Percentiles rank a stretch among this genome's conserved stretches.
These are phyloP conservation scores for Sherardia arvensis DNA, from an alignment of 257 asterid genomes.

Conservation along the genomic window DNA sequence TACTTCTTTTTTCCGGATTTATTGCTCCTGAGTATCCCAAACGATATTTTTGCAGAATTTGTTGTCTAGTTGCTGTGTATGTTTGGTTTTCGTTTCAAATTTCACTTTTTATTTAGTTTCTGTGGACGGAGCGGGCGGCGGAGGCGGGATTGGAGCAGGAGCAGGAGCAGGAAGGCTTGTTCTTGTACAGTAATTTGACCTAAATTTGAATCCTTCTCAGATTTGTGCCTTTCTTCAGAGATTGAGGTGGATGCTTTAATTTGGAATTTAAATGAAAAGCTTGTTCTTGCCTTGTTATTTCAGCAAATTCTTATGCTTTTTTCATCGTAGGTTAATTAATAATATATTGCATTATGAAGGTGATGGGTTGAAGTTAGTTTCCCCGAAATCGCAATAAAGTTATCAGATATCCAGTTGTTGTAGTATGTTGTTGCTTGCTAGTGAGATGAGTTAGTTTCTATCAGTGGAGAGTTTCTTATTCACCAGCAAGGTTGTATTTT, in stretches of 20 bases:
- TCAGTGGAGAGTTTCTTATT: not conserved
- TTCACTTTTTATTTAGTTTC: too few relatives aligned
- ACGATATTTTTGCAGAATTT: too few relatives aligned
- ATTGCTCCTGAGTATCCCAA: too few relatives aligned
- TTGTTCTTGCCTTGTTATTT: not conserved
- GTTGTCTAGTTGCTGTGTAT: too few relatives aligned
- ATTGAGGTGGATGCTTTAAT: constrained; percentile 4
- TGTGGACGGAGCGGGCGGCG: constrained; percentile 21
- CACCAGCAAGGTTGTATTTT: not conserved
- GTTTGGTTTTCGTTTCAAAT: too few relatives aligned
- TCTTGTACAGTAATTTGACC: constrained; percentile 46
- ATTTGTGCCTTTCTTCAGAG: constrained; percentile 6
- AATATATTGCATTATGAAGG: not conserved
- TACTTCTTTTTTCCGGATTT: too few relatives aligned
- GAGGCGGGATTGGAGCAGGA: constrained; percentile 34
- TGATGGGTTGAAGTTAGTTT: not conserved
- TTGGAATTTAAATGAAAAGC: constrained; percentile 9
- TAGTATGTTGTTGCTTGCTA: not conserved
- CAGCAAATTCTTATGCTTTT: not conserved
- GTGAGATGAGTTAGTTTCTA: not conserved
- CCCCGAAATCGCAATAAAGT: not conserved
- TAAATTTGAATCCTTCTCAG: not conserved
- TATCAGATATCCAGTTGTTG: not conserved
- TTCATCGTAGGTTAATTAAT: not conserved
- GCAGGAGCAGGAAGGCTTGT: constrained; percentile 39